Evolutionary conservation across 441 rosid species (phyloP), one percentile per base, ranked within the genome.

Genomic region (Populus hybrid): DNA sequence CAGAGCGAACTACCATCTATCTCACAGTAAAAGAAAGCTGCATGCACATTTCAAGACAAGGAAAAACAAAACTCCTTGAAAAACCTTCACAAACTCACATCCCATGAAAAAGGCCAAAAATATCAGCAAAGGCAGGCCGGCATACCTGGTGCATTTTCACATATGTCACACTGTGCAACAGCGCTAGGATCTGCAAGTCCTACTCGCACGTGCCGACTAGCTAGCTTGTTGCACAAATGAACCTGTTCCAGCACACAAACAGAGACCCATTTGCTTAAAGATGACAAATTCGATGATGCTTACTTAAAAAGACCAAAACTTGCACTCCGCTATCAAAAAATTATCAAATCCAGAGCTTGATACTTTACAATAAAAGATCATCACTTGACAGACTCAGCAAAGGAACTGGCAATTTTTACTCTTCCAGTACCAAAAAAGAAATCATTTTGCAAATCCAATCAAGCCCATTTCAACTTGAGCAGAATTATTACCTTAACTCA

Each of bases 141-240:
- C 12, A 78, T 83, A 93, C 98, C 98, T 78, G 98, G 97, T 38
- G 95, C 97, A 84, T 82, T 91, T 83, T 94, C 97, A 79, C 98
- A 94, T 73, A 94, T 94, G 81, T 94, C 98, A 80, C 98, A 93
- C 21, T 91, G 92, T 0, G 93, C 97, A 64, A 90, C 94, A 77
- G 84, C 91, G 72, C 93, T 94, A 21, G 97, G 97, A 75, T 76
- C 87, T 8, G 95, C 96, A 42, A 93, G 88, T 73, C 97, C 95
- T 50, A 93, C 97, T 42, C 98, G 83, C 56, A 93, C 90, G 84
- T 94, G 98, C 36, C 96, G 88, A 82, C 93, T 90, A 68, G 98
- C 98, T 64, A 94, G 93, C 90, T 94, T 94, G 79, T 94, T 94
- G 77, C 97, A 93, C 90, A 85, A 79, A 78, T 93, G 98, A 56